Percentiles rank a stretch among this genome's conserved stretches.
Conservation (phyloP, 306 rosid species). For the Rosa chinensis region DNA sequence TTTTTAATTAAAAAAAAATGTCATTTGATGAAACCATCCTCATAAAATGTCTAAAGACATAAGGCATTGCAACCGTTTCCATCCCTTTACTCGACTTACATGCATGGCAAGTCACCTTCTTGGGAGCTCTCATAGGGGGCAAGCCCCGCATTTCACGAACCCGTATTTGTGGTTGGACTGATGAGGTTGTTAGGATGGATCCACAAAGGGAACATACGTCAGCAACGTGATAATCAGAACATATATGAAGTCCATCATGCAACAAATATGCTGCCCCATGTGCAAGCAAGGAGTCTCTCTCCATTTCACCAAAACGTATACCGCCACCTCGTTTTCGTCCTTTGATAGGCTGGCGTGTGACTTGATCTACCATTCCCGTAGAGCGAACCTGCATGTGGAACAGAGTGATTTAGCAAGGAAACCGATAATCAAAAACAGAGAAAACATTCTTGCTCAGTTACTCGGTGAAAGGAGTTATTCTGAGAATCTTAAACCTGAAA, state of each 20-base stretch:
- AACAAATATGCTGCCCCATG: constrained; percentile 94
- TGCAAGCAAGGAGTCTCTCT: constrained; percentile 93
- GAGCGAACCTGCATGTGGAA: constrained; percentile 70
- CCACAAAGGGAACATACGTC: constrained; percentile 89
- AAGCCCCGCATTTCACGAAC: constrained; percentile 54
- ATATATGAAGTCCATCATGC: constrained; percentile 87
- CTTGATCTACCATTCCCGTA: constrained; percentile 75
- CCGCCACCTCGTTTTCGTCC: constrained; percentile 95
- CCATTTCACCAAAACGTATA: constrained; percentile 98
- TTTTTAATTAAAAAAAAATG: too few relatives aligned
- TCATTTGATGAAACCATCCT: too few relatives aligned
- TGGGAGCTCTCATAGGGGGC: constrained; percentile 60
- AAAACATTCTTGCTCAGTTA: background rate
- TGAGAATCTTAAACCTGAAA: constrained; percentile 56
- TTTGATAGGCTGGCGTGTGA: constrained; percentile 86
- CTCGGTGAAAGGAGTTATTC: background rate
- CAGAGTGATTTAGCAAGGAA: background rate
- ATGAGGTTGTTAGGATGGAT: constrained; percentile 66
- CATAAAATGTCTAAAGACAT: constrained; percentile 48
- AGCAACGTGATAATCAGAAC: constrained; percentile 92
- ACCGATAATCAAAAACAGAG: background rate
- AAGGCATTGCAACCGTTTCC: constrained; percentile 97
- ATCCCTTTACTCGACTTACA: constrained; percentile 83
- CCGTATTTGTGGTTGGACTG: constrained; percentile 49
- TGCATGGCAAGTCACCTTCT: constrained; percentile 62